phyloP scores from a whole-genome alignment of 2,329 filamentous ascomycete species.

The Ophiostoma triangulosporum region DNA sequence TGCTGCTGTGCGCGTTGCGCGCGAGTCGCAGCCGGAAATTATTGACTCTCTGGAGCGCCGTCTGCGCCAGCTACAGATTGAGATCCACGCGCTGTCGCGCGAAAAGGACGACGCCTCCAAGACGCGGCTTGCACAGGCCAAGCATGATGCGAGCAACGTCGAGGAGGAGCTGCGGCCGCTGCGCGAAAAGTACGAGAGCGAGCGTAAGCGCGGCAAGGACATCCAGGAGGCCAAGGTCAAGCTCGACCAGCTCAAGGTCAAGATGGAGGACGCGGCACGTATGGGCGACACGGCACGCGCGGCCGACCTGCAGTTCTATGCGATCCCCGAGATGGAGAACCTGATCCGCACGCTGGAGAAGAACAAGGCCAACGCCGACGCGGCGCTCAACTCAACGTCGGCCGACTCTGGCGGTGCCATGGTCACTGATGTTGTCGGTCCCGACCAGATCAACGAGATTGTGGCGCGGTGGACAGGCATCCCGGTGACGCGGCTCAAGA shows the following conservation, averaged over 20 bases:
- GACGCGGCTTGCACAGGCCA: conserved; percentile 65
- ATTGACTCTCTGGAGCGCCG: conserved; percentile 89
- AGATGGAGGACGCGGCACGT: conserved; percentile 85
- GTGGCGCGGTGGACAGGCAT: conserved; percentile 97
- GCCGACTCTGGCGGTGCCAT: conserved; percentile 55
- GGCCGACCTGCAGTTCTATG: conserved; percentile 92
- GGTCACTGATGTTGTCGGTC: conserved; percentile 85
- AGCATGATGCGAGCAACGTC: conserved; percentile 84
- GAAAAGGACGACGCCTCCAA: conserved; percentile 93
- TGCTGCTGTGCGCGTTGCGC: conserved; percentile 86
- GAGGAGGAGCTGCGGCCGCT: conserved; percentile 85
- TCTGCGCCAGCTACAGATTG: conserved; percentile 83
- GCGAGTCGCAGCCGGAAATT: conserved; percentile 91
- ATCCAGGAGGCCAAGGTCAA: conserved; percentile 94
- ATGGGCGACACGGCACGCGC: conserved; percentile 72
- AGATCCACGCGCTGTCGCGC: conserved; percentile 86
- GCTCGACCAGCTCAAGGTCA: conserved; percentile 80
- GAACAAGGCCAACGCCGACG: conserved; percentile 68
- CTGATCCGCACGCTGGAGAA: conserved; percentile 71
- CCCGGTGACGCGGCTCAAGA: conserved; percentile 84
- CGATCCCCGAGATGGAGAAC: conserved; percentile 79
- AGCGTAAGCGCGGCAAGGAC: conserved; percentile 79
- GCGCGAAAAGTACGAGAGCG: conserved; percentile 87
- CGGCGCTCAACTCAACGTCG: conserved; percentile 41
- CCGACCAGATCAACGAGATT: conserved; percentile 98